Evolutionary conservation across 2,329 filamentous ascomycete genomes (phyloP), one percentile per base, ranked within the genome.

Genomic region (Exophiala sp.): DNA sequence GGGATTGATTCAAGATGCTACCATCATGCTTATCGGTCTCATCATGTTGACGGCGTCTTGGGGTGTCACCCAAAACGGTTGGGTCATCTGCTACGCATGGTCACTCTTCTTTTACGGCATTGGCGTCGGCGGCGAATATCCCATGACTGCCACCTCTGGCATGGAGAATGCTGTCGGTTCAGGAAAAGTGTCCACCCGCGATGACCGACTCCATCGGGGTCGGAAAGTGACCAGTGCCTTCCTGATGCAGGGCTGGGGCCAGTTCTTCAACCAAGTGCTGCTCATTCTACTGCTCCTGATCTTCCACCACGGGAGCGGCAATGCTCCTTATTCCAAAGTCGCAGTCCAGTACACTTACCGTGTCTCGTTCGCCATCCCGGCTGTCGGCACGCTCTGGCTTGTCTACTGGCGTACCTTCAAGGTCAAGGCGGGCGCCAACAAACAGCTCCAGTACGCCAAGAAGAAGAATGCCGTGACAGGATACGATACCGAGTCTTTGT

Each of bases 241-340:
- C 75, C 71, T 97, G 70, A 96, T 97, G 91, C 91, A 97, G 71
- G 91, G 91, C 47, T 97, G 91, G 91, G 91, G 91, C 59, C 91
- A 97, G 70, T 87, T 95, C 67, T 76, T 87, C 74, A 97, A 97
- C 79, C 91, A 96, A 71, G 84, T 86, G 61, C 71, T 95, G 50
- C 79, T 97, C 57, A 95, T 97, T 63, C 67, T 95, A 46, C 75
- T 94, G 43, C 80, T 96, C 51, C 76, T 94, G 61, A 86, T 91
- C 71, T 93, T 95, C 79, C 88, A 95, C 76, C 82, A 83, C 64
- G 86, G 86, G 50, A 76, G 74, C 53, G 85, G 86, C 42, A 78
- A 81, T 60, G 81, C 86, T 18, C 88, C 89, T 2, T 96, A 96
- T 74, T 84, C 81, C 51, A 69, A 77, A 53, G 76, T 82, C n/a